Evolutionary conservation across 495 filamentous ascomycete species (phyloP).

Genomic region (Penicillium antarcticum): DNA sequence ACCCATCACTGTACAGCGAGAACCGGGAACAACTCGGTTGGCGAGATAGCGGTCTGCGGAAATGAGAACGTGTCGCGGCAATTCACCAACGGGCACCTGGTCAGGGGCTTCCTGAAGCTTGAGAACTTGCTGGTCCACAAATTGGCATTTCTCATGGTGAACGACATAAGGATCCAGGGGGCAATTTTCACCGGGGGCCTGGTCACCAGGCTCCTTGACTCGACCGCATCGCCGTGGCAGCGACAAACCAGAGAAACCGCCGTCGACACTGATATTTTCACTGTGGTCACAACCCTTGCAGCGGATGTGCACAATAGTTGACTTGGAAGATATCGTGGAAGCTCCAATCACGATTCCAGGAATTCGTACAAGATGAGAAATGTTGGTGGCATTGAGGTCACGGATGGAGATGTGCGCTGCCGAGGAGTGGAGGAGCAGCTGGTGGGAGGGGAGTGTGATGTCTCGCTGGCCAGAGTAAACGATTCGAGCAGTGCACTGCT

Average conservation of each 20-base stretch:
- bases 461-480: conserved; percentile 74
- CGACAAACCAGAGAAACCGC: conserved; percentile 82
- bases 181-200: conserved; percentile 60
- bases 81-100: conserved; percentile 94
- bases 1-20: conserved; percentile 91
- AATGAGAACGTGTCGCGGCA: conserved; percentile 91
- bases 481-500: conserved; percentile 87
- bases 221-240: conserved; percentile 77
- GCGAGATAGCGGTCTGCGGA: conserved; percentile 94
- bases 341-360: conserved; percentile 98
- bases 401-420: conserved; percentile 91
- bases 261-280: conserved; percentile 67
- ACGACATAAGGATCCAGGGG: conserved; percentile 95
- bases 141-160: conserved; percentile 88
- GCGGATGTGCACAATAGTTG: conserved; percentile 79
- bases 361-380: conserved; percentile 92
- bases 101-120: conserved; percentile 99
- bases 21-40: conserved; percentile 93
- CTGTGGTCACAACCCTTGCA: conserved; percentile 82
- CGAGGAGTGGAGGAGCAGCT: conserved; percentile 90
- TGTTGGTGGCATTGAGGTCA: conserved; percentile 86
- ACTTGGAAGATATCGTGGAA: conserved; percentile 93
- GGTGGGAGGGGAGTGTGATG: conserved; percentile 75
- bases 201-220: conserved; percentile 52
- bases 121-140: conserved; percentile 97